Conservation (phyloP, 495 filamentous ascomycete genomes). For the Lindgomyces ingoldianus region DNA sequence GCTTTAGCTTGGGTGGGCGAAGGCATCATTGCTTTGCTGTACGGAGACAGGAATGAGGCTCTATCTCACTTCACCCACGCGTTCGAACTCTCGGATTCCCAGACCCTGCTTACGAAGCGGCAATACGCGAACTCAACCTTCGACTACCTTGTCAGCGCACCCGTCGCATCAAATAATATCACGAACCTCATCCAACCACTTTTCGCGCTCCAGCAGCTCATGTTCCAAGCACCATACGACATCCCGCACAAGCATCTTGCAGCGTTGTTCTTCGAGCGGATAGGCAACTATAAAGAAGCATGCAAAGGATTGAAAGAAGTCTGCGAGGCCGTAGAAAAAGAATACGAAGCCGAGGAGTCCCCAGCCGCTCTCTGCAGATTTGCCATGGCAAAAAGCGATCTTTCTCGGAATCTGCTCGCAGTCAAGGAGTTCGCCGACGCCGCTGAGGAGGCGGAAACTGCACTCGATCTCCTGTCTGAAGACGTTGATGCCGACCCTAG, state of each 20-base stretch:
- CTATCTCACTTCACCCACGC: conserved; percentile 88
- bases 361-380: conserved; percentile 68
- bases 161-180: conserved; percentile 60
- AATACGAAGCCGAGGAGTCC: conserved; percentile 83
- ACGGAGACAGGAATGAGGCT: conserved; percentile 74
- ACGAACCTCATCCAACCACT: conserved; percentile 70
- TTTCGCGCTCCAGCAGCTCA: conserved; percentile 83
- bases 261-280: conserved; percentile 78
- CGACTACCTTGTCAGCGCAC: conserved; percentile 65
- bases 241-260: conserved; percentile 73
- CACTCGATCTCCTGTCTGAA: conserved; percentile 42
- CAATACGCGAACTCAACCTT: conserved; percentile 79
- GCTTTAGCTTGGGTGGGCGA: conserved; percentile 92
- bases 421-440: conserved; percentile 63
- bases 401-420: conserved; percentile 76
- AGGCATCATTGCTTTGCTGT: conserved; percentile 74
- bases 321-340: conserved; percentile 68
- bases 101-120: conserved; percentile 67
- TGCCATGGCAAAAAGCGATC: conserved; percentile 82
- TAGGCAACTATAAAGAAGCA: conserved; percentile 65
- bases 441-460: conserved; percentile 58
- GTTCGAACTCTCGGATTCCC: conserved; percentile 83
- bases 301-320: conserved; percentile 63
- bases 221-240: conserved; percentile 64
- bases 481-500: conserved; percentile 51